Percentiles rank a stretch among this genome's conserved stretches.
Conservation (phyloP, 345 rosid genomes). For the Dimocarpus longan region DNA sequence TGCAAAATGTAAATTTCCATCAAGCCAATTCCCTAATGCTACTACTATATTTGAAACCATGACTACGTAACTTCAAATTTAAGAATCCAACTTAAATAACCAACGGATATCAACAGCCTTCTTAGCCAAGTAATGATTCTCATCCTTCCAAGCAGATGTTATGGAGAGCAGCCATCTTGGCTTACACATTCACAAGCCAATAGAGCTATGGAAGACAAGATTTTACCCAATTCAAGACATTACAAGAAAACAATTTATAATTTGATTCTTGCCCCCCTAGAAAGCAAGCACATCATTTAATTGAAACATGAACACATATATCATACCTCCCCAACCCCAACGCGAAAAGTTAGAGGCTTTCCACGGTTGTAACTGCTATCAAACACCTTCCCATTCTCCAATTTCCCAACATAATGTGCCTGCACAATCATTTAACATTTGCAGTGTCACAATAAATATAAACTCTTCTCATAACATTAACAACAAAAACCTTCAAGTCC, state of each 20-base stretch:
- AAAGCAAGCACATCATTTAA: slow-evolving; percentile 3
- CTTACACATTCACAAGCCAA: background rate
- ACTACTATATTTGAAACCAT: too few relatives aligned
- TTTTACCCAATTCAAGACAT: background rate
- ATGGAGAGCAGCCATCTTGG: background rate
- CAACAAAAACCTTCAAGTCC: background rate
- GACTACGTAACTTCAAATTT: too few relatives aligned
- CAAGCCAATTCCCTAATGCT: too few relatives aligned
- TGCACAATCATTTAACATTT: slow-evolving; percentile 18
- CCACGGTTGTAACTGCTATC: slow-evolving; percentile 94
- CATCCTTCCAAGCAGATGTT: background rate
- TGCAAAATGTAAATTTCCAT: too few relatives aligned
- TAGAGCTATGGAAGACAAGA: background rate
- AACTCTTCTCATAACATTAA: background rate
- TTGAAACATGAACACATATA: background rate
- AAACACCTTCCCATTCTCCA: slow-evolving; percentile 82
- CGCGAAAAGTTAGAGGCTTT: slow-evolving; percentile 74
- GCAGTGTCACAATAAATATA: background rate
- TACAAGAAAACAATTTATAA: background rate
- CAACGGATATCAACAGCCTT: too few relatives aligned
- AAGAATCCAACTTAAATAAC: too few relatives aligned
- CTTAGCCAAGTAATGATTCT: background rate
- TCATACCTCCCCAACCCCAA: slow-evolving; percentile 90
- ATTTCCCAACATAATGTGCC: slow-evolving; percentile 89
- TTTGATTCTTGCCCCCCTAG: background rate